phyloP scores from a whole-genome alignment of 2,329 filamentous ascomycete species.

The Neonectria hederae region DNA sequence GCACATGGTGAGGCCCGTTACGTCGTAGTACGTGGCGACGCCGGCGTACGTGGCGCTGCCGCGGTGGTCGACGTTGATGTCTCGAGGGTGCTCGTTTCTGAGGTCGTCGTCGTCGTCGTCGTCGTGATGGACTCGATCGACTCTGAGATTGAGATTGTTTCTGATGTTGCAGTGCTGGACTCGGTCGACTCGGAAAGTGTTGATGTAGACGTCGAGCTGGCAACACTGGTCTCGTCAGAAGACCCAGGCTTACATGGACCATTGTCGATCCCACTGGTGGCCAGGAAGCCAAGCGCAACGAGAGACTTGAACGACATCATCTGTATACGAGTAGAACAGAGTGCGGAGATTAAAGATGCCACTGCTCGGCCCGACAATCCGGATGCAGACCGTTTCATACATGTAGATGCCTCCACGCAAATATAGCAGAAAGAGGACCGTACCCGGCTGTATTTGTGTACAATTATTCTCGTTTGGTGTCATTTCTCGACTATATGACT shows the following conservation, averaged over 20 bases:
- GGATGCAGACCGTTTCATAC: not conserved
- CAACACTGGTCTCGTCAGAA: not conserved
- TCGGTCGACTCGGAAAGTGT: not conserved
- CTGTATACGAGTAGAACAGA: not conserved
- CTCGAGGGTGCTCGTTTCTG: no score
- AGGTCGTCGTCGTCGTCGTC: no score
- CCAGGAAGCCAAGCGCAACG: not conserved
- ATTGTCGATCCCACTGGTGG: not conserved
- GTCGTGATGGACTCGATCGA: no score
- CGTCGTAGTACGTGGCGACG: no score
- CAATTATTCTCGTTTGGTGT: not conserved
- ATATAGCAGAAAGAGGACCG: not conserved
- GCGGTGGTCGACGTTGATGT: no score
- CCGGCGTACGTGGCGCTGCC: no score
- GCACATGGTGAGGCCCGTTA: no score
- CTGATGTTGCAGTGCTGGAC: no score
- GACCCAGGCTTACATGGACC: not conserved
- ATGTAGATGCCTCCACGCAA: not conserved
- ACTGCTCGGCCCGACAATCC: not conserved
- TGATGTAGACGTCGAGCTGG: not conserved
- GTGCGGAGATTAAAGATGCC: not conserved
- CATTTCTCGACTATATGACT: not conserved
- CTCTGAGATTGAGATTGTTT: not conserved
- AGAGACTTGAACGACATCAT: not conserved
- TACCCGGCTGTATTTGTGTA: not conserved